Evolutionary conservation across 176 grass and related monocot genomes (phyloP).

Genomic region (Puccinellia tenuiflora): DNA sequence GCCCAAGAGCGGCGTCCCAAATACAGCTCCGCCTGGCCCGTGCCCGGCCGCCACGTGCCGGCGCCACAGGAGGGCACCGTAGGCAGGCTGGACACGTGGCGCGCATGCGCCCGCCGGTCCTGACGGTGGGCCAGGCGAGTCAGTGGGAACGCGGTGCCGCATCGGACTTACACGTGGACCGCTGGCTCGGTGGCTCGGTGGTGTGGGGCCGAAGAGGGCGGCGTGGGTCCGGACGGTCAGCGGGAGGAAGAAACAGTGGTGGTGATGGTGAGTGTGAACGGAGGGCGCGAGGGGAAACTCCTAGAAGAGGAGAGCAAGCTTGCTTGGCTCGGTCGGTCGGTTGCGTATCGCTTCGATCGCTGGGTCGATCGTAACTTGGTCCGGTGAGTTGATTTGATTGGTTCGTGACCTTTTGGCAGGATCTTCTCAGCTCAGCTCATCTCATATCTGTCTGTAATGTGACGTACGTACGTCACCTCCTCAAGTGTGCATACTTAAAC

Average conservation of each 20-base stretch:
- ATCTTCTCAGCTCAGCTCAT: background rate
- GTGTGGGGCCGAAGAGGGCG: background rate
- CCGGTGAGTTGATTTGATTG: background rate
- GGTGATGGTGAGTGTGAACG: too few species aligned
- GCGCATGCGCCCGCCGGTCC: background rate
- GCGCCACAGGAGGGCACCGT: constrained; percentile 6
- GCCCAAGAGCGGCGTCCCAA: constrained; percentile 13
- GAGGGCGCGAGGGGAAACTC: too few species aligned
- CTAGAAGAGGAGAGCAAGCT: background rate
- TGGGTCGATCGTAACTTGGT: background rate
- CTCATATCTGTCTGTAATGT: background rate
- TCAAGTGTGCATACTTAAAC: too few species aligned
- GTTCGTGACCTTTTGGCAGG: background rate
- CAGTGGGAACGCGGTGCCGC: background rate
- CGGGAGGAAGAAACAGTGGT: too few species aligned
- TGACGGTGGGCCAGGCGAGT: background rate
- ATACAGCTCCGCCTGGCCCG: constrained; percentile 23
- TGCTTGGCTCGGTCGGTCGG: background rate
- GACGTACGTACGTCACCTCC: background rate
- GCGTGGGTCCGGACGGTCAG: too few species aligned
- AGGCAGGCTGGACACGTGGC: constrained; percentile 30
- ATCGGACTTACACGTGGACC: background rate
- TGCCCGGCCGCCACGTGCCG: constrained; percentile 30
- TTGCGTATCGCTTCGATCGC: background rate
- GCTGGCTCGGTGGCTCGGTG: background rate